Conservation (phyloP, 2,329 filamentous ascomycete genomes). For the Claviceps maximensis region DNA sequence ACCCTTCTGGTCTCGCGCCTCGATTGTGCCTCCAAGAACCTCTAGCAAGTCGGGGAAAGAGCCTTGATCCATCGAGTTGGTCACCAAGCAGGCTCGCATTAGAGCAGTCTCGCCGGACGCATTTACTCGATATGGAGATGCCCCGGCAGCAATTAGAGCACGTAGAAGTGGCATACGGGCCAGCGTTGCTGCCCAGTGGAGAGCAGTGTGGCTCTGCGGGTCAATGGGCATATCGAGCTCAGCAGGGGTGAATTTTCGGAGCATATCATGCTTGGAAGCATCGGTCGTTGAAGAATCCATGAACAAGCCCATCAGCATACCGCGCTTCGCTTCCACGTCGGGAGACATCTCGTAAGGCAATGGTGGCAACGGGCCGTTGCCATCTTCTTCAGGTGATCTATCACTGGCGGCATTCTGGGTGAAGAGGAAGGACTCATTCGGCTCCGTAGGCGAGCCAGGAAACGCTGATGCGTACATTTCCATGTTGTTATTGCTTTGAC, state of each 20-base stretch:
- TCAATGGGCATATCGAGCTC: conserved; percentile 93
- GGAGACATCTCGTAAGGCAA: conserved; percentile 47
- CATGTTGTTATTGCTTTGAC: conserved; percentile 24
- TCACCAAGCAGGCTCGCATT: conserved; percentile 84
- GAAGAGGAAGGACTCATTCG: conserved; percentile 67
- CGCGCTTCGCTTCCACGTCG: conserved; percentile 67
- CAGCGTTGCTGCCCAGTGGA: conserved; percentile 93
- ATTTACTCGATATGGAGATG: conserved; percentile 80
- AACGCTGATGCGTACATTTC: conserved; percentile 33
- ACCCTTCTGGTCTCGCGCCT: conserved; percentile 77
- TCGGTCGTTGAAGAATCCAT: conserved; percentile 60
- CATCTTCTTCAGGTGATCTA: conserved; percentile 30
- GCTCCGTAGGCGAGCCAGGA: conserved; percentile 65
- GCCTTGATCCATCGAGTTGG: conserved; percentile 83
- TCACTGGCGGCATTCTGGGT: conserved; percentile 35
- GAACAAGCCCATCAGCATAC: conserved; percentile 70
- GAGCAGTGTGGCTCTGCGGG: conserved; percentile 71
- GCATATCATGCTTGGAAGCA: conserved; percentile 59
- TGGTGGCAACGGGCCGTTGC: conserved; percentile 49
- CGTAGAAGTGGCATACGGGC: conserved; percentile 73
- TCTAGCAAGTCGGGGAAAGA: conserved; percentile 87
- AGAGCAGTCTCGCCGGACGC: conserved; percentile 81
- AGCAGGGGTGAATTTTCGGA: conserved; percentile 59
- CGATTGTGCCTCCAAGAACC: conserved; percentile 77
- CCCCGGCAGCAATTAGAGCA: conserved; percentile 69